Base-by-base conservation (phyloP, 73 alveolate genomes). In the Paramecium pentaurelia region DNA sequence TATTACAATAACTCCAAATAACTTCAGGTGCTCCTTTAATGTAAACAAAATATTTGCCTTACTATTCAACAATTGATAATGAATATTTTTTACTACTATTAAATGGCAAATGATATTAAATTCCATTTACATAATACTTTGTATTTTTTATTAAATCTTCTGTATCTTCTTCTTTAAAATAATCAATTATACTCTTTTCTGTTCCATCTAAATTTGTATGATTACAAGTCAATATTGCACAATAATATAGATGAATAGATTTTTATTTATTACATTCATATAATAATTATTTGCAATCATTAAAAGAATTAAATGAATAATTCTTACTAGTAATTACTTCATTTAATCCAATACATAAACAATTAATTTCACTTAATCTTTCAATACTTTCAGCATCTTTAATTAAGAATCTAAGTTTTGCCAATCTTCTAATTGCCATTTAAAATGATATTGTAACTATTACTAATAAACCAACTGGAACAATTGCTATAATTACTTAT, bases 1-100 rank as follows among this genome's bases (percentile, higher is more conserved):
- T 71, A 38, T 71, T 40, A 83, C 94, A 89, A 89, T 42, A 71
- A 16, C 54, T 45, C 94, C 77, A 89, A 16, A 89, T 30, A n/a
- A 58, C 54, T 73, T 89, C 94, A 38, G 94, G 94, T 0, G 92
- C 90, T 28, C 94, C 94, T 12, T 89, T 89, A 11, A 89, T n/a
- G 22, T 89, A 89, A 25, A 89, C 91, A 89, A 42, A 22, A 16
- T 71, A 89, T 47, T 80, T 42, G 34, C 20, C 16, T 14, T 47
- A 34, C 16, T 9, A 18, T 45, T 25, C 58, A 11, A 80, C 91
- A 80, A 80, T 49, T 20, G 91, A 80, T 44, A 80, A 47, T 25
- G 91, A 80, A 45, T 80, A 80, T 28, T 36, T 80, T 30, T 80
- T 80, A 42, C 64, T 32, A 47, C 54, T 80, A 80, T 80, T 80